Conservation (phyloP, 495 filamentous ascomycete species). For the Pseudotulostoma volvatum region DNA sequence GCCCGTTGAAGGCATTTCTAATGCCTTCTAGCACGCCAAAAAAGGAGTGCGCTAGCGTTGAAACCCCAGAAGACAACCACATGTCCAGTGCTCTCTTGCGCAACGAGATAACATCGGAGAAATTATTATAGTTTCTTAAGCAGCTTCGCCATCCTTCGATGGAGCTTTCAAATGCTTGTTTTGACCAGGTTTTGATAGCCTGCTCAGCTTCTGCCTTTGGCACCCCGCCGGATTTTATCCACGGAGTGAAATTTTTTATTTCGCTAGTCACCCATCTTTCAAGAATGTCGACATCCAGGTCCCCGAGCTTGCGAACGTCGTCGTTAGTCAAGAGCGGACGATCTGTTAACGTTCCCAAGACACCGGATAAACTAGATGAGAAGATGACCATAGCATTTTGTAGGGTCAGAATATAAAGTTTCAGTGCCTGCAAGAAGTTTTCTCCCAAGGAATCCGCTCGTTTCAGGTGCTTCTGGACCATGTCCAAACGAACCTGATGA, state of each 20-base stretch:
- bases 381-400: slow-evolving; percentile 58
- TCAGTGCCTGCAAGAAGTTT: slow-evolving; percentile 44
- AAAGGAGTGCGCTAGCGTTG: slow-evolving; percentile 28
- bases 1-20: slow-evolving; percentile 48
- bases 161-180: slow-evolving; percentile 47
- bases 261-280: slow-evolving; percentile 71
- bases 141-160: slow-evolving; percentile 38
- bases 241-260: slow-evolving; percentile 75
- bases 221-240: slow-evolving; percentile 72
- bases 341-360: slow-evolving; percentile 50
- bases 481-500: slow-evolving; percentile 51
- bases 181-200: slow-evolving; percentile 58
- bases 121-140: slow-evolving; percentile 40
- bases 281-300: slow-evolving; percentile 66
- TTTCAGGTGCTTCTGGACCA: slow-evolving; percentile 42
- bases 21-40: slow-evolving; percentile 50
- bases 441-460: slow-evolving; percentile 11
- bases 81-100: slow-evolving; percentile 52
- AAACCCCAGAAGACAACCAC: slow-evolving; percentile 45
- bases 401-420: slow-evolving; percentile 61
- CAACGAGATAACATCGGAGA: slow-evolving; percentile 49
- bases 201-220: slow-evolving; percentile 45
- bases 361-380: slow-evolving; percentile 53
- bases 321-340: slow-evolving; percentile 53
- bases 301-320: slow-evolving; percentile 45